Evolutionary conservation across 208 protist species (phyloP).

Genomic region (Crithidia expoeki): DNA sequence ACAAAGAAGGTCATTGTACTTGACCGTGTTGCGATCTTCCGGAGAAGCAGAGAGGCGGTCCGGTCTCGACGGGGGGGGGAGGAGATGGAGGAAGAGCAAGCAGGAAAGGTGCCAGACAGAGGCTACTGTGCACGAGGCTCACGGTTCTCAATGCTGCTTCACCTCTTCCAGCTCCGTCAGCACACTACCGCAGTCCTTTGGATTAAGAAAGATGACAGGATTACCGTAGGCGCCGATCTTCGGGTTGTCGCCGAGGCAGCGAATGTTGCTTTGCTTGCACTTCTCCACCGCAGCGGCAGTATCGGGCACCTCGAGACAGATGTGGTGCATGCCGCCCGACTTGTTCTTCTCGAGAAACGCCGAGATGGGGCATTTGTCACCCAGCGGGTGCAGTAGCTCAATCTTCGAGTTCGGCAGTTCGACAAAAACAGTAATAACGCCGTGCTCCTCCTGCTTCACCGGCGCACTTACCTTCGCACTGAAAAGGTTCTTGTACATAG

Average conservation of each 20-base stretch:
- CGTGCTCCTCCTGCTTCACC: constrained; percentile 82
- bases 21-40: too few relatives aligned
- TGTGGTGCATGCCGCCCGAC: constrained; percentile 93
- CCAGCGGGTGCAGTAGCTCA: constrained; percentile 91
- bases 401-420: constrained; percentile 91
- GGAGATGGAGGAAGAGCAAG: too few relatives aligned
- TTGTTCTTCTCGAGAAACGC: constrained; percentile 92
- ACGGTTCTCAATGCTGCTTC: constrained; percentile 15
- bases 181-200: constrained; percentile 92
- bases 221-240: constrained; percentile 96
- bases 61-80: too few relatives aligned
- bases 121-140: too few relatives aligned
- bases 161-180: constrained; percentile 93
- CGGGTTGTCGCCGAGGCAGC: constrained; percentile 73
- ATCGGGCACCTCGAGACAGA: constrained; percentile 91
- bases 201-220: constrained; percentile 92
- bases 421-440: constrained; percentile 94
- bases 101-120: too few relatives aligned
- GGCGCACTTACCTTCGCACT: constrained; percentile 84
- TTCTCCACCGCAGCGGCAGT: constrained; percentile 57
- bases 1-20: too few relatives aligned
- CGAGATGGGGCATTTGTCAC: constrained; percentile 88
- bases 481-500: constrained; percentile 81
- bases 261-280: constrained; percentile 67
- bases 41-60: too few relatives aligned